A percentile compares a stretch with the other conserved stretches of the same genome.
phyloP scores from a whole-genome alignment of 805 yeast species.

The Danielozyma ontarioensis region DNA sequence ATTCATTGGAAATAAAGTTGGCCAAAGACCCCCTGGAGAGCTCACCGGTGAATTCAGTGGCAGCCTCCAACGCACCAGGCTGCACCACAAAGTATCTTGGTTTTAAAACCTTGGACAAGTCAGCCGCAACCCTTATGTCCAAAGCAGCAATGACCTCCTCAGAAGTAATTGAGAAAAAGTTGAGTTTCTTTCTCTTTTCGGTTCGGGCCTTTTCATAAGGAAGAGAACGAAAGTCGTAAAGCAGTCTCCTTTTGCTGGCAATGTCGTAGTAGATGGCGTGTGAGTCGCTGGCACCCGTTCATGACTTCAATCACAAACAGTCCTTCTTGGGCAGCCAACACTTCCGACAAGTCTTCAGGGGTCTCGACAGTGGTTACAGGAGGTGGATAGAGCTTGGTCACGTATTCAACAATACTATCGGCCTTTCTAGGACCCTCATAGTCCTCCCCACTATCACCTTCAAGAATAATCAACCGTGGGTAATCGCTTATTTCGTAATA shows the following conservation, averaged over 20 bases:
- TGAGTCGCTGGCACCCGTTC: slow-evolving; percentile 19
- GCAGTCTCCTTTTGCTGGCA: too few species aligned
- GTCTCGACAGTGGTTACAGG: slow-evolving; percentile 44
- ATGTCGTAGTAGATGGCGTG: slow-evolving; percentile 57
- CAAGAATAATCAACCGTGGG: slow-evolving; percentile 78
- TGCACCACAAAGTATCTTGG: slow-evolving; percentile 44
- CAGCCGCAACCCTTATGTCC: slow-evolving; percentile 24
- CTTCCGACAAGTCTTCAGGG: slow-evolving; percentile 45
- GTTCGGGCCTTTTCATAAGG: too few species aligned
- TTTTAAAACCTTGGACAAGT: slow-evolving; percentile 19
- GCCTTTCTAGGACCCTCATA: slow-evolving; percentile 86
- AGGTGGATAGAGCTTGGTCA: slow-evolving; percentile 81
- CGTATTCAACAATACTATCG: slow-evolving; percentile 67
- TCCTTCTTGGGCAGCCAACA: slow-evolving; percentile 44
- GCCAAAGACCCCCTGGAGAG: slow-evolving; percentile 32
- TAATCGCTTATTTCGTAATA: slow-evolving; percentile 70
- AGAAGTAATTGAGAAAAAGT: slow-evolving; percentile 51
- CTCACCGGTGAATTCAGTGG: slow-evolving; percentile 42
- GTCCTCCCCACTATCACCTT: slow-evolving; percentile 48
- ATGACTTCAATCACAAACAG: slow-evolving; percentile 53
- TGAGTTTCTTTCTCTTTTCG: slow-evolving; percentile 53
- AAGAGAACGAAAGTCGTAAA: too few species aligned
- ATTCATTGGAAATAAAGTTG: slow-evolving; percentile 53
- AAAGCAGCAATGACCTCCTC: slow-evolving; percentile 33
- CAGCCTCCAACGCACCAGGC: slow-evolving; percentile 37